Evolutionary conservation across 1,284 basidiomycete genomes (phyloP), one percentile per base, ranked within the genome.

Genomic region (Naganishia cerealis): DNA sequence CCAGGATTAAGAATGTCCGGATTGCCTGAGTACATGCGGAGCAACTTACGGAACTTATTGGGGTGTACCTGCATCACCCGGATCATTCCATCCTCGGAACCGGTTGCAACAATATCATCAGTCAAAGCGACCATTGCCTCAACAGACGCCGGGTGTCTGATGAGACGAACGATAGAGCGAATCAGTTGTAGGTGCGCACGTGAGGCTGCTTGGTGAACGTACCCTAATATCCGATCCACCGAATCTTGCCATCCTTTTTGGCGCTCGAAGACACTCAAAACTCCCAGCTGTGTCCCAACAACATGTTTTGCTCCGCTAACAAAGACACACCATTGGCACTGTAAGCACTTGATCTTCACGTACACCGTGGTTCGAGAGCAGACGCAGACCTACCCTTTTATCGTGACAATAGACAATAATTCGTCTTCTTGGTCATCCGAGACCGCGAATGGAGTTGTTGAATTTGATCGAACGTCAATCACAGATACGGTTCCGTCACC

Each of bases 391-490:
- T 75, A 89, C 87, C 87, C 86, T 82, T 90, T 92, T 76, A 97
- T 91, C 6, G 90, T 79, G 16, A 89, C 87, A 63, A 94, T 86
- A 4, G 90, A 92, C 7, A 97, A 83, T 33, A 97, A 82, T 76
- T 97, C 94, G 77, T 98, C 94, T 77, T 97, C 94, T 79, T 98
- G 94, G 81, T 97, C 92, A 76, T 95, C 92, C 18, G 90, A 92
- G 61, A 91, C 88, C 0, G 88, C 87, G 69, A 90, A 79, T 1
- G 91, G 90, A 66, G 87, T 85, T 12, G 84, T 74, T 76, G 88
- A 91, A 76, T 87, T 92, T 42, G 87, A 88, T 71, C 89, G 87
- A 48, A 91, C 86, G 75, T 98, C 94, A 75, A 96, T 88, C 39
- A 94, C 91, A 9, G 90, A 92, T 53, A 98, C 82, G 24, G 91